Percentiles rank a stretch among this genome's conserved stretches.
Evolutionary conservation across 139 green algal genomes (phyloP).

Genomic region (Chlorella sp.): DNA sequence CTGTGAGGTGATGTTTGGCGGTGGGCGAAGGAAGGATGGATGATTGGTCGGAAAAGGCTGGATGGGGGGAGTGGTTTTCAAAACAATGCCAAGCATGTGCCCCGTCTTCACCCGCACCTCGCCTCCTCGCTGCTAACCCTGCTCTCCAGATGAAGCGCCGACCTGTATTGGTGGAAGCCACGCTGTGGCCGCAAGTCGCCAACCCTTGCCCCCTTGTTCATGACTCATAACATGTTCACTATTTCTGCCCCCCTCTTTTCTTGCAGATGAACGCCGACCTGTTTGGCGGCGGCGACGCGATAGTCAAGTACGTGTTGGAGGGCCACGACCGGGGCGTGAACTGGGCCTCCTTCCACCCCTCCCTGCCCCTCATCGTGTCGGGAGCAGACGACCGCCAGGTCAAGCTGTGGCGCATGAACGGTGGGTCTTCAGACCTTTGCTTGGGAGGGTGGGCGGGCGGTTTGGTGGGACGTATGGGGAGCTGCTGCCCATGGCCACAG

Average conservation of each 20-base stretch:
- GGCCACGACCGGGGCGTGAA: conserved; percentile 99
- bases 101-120: not conserved
- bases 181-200: no score
- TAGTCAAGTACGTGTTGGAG: conserved; percentile 99
- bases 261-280: conserved; percentile 94
- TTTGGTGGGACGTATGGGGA: not conserved
- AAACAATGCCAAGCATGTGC: no score
- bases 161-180: no score
- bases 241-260: not conserved
- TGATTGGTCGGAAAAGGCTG: no score
- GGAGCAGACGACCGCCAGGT: conserved; percentile 99
- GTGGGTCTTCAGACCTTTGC: no score
- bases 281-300: conserved; percentile 96
- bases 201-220: no score
- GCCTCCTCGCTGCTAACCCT: no score
- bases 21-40: no score
- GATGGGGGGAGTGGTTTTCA: not conserved
- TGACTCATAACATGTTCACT: not conserved
- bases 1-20: no score
- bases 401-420: conserved; percentile 99
- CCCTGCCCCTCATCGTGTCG: conserved; percentile 97
- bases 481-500: no score
- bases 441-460: not conserved
- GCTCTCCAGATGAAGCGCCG: no score
- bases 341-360: conserved; percentile 98